Conservation (phyloP, 352 stramenopile genomes). For the Peronospora belbahrii region DNA sequence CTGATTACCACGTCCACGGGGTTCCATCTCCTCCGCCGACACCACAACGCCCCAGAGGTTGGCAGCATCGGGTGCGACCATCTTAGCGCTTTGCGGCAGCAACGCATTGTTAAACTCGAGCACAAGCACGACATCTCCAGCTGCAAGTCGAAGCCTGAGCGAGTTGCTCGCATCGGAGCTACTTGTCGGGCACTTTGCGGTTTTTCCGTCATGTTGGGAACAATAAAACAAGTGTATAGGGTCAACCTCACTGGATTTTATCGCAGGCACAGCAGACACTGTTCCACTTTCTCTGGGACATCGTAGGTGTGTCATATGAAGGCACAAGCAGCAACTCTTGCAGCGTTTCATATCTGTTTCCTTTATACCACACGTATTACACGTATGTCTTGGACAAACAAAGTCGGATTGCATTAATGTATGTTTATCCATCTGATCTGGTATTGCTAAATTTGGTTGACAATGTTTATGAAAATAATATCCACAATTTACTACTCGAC, state of each 20-base stretch:
- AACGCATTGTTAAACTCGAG: slow-evolving; percentile 61
- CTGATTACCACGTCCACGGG: slow-evolving; percentile 38
- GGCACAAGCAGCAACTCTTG: slow-evolving; percentile 52
- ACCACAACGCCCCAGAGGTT: slow-evolving; percentile 61
- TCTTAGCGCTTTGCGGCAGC: slow-evolving; percentile 32
- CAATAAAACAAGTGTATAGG: slow-evolving; percentile 41
- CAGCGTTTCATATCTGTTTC: slow-evolving; percentile 46
- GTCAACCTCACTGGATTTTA: slow-evolving; percentile 9
- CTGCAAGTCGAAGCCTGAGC: slow-evolving; percentile 21
- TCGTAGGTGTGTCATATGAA: slow-evolving; percentile 36
- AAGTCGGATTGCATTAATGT: slow-evolving; percentile 20
- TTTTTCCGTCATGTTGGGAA: slow-evolving; percentile 24
- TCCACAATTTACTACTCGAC: slow-evolving; percentile 45
- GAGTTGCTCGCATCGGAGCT: slow-evolving; percentile 30
- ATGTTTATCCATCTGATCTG: not conserved
- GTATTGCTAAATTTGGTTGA: slow-evolving; percentile 5
- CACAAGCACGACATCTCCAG: slow-evolving; percentile 57
- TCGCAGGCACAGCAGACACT: not conserved
- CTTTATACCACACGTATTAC: slow-evolving; percentile 31
- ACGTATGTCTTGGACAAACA: slow-evolving; percentile 57
- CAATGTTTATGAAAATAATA: slow-evolving; percentile 53
- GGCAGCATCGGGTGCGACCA: slow-evolving; percentile 24
- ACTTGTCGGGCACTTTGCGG: slow-evolving; percentile 1
- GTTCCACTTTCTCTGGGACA: slow-evolving; percentile 24
- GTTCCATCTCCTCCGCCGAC: slow-evolving; percentile 37